These are phyloP conservation scores for Podospora comata DNA, from an alignment of 495 filamentous ascomycete species.

Conservation along the genomic window DNA sequence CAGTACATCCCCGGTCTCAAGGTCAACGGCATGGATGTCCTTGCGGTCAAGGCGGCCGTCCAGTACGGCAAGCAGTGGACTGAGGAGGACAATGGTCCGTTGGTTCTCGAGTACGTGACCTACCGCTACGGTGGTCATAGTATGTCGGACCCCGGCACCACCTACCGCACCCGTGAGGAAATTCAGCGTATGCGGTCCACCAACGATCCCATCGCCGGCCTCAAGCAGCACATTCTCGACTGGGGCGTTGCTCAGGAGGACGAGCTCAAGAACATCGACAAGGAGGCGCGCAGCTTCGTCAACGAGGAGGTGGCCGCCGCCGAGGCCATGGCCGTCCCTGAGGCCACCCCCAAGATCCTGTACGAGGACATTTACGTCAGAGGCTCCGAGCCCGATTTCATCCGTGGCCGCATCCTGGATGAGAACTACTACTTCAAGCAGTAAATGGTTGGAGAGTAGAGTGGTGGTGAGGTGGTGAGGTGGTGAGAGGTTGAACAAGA, in stretches of 20 bases:
- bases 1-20: conserved; percentile 99
- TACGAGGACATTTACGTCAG: conserved; percentile 97
- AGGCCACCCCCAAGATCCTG: conserved; percentile 70
- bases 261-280: conserved; percentile 95
- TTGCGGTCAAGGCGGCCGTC: conserved; percentile 94
- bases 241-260: conserved; percentile 91
- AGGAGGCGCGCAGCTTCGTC: conserved; percentile 77
- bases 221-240: conserved; percentile 96
- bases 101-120: conserved; percentile 98
- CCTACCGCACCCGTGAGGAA: conserved; percentile 97
- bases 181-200: conserved; percentile 99
- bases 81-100: conserved; percentile 74
- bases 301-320: conserved; percentile 88
- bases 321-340: conserved; percentile 79
- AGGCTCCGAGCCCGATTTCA: conserved; percentile 84
- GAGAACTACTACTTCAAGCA: conserved; percentile 81
- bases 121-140: conserved; percentile 99
- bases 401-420: conserved; percentile 85
- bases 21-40: conserved; percentile 99
- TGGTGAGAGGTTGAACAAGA: background rate
- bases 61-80: conserved; percentile 87
- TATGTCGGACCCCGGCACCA: conserved; percentile 99
- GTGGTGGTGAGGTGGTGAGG: background rate
- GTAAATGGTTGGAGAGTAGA: conserved; percentile 5
- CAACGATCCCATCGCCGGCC: conserved; percentile 94